These are phyloP conservation scores for Mucor sp. DNA, from an alignment of 371 early-diverging fungal species.

Conservation along the genomic window DNA sequence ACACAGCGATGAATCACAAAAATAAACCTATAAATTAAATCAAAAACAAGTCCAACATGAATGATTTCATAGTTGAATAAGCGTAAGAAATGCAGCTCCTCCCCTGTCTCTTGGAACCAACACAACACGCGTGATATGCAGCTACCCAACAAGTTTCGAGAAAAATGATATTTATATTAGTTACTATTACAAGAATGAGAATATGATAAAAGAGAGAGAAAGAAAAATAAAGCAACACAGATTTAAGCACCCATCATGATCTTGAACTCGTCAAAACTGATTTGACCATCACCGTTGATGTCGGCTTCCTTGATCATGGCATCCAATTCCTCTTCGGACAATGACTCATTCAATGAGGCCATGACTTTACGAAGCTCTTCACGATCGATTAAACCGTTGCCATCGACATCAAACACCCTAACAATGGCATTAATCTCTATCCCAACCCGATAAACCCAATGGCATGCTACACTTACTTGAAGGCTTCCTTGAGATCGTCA, in stretches of 20 bases:
- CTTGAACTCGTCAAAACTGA: conserved; percentile 50
- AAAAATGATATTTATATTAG: not conserved
- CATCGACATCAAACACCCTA: conserved; percentile 72
- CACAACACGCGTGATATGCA: not conserved
- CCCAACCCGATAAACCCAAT: not conserved
- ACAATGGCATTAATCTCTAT: not conserved
- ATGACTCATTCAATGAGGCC: conserved; percentile 60
- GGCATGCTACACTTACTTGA: conserved; percentile 31
- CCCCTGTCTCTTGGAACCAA: not conserved
- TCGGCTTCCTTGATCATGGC: conserved; percentile 70
- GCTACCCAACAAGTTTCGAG: not conserved
- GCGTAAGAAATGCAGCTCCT: not conserved
- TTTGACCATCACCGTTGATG: conserved; percentile 45
- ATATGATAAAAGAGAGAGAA: not conserved
- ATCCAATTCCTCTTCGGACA: conserved; percentile 62
- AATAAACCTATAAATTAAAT: not conserved
- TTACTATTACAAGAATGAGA: not conserved
- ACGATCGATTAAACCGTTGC: conserved; percentile 73
- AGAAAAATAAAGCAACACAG: not conserved
- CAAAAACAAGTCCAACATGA: not conserved
- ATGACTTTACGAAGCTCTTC: conserved; percentile 61
- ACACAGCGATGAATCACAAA: not conserved
- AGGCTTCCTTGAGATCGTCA: conserved; percentile 48
- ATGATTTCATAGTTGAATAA: not conserved
- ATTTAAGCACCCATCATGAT: conserved; percentile 65